Conservation (phyloP, 2,329 filamentous ascomycete genomes). For the Beauveria scarabaeidicola region DNA sequence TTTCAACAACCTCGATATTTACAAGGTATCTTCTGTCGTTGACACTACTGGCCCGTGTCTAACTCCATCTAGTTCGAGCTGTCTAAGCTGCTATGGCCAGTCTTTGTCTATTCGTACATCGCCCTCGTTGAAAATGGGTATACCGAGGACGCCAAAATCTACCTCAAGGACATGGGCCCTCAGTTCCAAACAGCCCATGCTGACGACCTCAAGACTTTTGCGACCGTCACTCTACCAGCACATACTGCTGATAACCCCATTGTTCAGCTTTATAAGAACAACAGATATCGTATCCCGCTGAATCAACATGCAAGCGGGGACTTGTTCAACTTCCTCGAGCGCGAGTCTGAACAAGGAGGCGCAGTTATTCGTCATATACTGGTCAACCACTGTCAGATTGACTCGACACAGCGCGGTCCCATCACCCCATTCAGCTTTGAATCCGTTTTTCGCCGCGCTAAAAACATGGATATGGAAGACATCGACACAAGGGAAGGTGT, state of each 20-base stretch:
- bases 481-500: slow-evolving; percentile 57
- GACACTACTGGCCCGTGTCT: slow-evolving; percentile 14
- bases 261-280: slow-evolving; percentile 73
- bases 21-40: slow-evolving; percentile 55
- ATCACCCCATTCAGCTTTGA: slow-evolving; percentile 57
- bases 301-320: slow-evolving; percentile 76
- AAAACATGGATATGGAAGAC: slow-evolving; percentile 55
- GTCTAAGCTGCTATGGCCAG: slow-evolving; percentile 78
- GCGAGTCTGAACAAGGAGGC: slow-evolving; percentile 74
- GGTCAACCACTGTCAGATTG: slow-evolving; percentile 48
- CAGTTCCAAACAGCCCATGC: slow-evolving; percentile 70
- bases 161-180: slow-evolving; percentile 58
- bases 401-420: slow-evolving; percentile 50
- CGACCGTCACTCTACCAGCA: slow-evolving; percentile 63
- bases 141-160: slow-evolving; percentile 61
- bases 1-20: slow-evolving; percentile 85
- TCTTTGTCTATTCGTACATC: slow-evolving; percentile 89
- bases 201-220: slow-evolving; percentile 71
- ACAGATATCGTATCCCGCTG: slow-evolving; percentile 85
- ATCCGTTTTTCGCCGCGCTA: slow-evolving; percentile 47
- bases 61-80: slow-evolving; percentile 63
- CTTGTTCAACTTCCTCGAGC: slow-evolving; percentile 80
- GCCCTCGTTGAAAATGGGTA: slow-evolving; percentile 68
- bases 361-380: slow-evolving; percentile 69
- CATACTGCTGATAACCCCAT: slow-evolving; percentile 70